These are phyloP conservation scores for Graphilbum ipis-grandicollis DNA, from an alignment of 2,329 filamentous ascomycete genomes.

Conservation along the genomic window DNA sequence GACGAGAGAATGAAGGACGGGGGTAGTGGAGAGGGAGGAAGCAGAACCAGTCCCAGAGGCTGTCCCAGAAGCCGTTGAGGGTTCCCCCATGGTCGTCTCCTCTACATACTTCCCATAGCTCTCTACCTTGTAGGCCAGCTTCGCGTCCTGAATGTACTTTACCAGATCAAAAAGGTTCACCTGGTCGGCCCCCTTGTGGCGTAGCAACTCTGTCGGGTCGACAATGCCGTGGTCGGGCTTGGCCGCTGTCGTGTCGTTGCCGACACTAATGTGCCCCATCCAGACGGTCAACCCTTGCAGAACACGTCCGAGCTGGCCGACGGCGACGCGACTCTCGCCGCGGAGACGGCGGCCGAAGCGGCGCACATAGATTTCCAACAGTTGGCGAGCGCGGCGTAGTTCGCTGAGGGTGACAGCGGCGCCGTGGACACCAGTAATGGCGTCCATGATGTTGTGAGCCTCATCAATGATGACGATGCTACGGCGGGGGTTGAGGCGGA, in stretches of 20 bases:
- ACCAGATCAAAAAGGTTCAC: conserved; percentile 86
- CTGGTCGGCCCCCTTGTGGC: conserved; percentile 78
- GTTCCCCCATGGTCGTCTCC: conserved; percentile 16
- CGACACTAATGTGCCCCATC: too few species aligned
- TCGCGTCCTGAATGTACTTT: conserved; percentile 78
- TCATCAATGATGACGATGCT: conserved; percentile 95
- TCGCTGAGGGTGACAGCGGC: conserved; percentile 59
- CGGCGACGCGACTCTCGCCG: conserved; percentile 78
- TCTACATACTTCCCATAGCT: conserved; percentile 56
- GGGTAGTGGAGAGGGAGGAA: conserved; percentile 25
- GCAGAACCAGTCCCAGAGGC: neutral
- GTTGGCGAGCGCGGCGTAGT: conserved; percentile 51
- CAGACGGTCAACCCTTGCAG: conserved; percentile 62
- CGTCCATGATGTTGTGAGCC: conserved; percentile 95
- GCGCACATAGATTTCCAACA: conserved; percentile 68
- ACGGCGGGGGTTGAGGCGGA: conserved; percentile 68
- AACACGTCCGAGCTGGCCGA: conserved; percentile 72
- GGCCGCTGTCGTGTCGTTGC: conserved; percentile 27
- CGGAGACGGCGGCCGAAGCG: conserved; percentile 80
- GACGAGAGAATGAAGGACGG: conserved; percentile 36
- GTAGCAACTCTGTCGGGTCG: conserved; percentile 53
- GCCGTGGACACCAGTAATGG: conserved; percentile 74
- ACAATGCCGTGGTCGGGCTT: conserved; percentile 46
- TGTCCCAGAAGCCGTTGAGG: conserved; percentile 10
- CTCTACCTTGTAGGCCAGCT: conserved; percentile 86